These are phyloP conservation scores for Cordyceps tenuipes DNA, from an alignment of 2,329 filamentous ascomycete species.

Conservation along the genomic window DNA sequence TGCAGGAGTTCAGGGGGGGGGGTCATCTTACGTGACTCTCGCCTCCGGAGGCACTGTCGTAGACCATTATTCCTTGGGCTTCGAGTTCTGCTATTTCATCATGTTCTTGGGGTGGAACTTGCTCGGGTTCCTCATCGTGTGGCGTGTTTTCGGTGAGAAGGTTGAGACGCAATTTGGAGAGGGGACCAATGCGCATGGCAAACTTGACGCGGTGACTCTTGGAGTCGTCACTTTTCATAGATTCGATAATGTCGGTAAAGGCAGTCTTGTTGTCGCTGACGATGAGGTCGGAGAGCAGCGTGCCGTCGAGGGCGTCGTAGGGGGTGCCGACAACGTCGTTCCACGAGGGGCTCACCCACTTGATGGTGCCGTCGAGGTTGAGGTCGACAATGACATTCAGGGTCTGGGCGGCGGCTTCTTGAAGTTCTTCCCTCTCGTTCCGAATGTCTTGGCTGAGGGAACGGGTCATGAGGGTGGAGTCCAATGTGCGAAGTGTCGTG, in stretches of 20 bases:
- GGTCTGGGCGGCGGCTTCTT: conserved; percentile 91
- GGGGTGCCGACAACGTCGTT: conserved; percentile 80
- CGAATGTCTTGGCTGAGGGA: conserved; percentile 82
- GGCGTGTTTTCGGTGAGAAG: conserved; percentile 32
- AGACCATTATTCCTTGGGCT: conserved; percentile 97
- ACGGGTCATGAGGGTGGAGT: conserved; percentile 47
- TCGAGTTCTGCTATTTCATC: conserved; percentile 64
- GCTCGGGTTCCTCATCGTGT: conserved; percentile 24
- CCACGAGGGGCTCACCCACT: conserved; percentile 97
- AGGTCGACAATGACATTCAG: conserved; percentile 94
- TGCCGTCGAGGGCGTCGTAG: conserved; percentile 64
- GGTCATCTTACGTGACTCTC: conserved; percentile 72
- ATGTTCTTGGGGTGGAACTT: background rate
- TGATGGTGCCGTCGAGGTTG: conserved; percentile 78
- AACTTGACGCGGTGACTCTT: conserved; percentile 87
- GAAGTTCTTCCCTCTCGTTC: conserved; percentile 86
- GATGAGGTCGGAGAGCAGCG: conserved; percentile 71
- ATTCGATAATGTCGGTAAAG: conserved; percentile 77
- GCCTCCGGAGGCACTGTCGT: conserved; percentile 75
- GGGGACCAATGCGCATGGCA: conserved; percentile 58
- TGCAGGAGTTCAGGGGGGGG: background rate
- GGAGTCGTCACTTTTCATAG: conserved; percentile 87
- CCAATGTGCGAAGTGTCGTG: conserved; percentile 41
- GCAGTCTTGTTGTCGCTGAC: conserved; percentile 67
- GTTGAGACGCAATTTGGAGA: conserved; percentile 53